Base-by-base conservation (phyloP, 345 rosid genomes). In the Turritis glabra region DNA sequence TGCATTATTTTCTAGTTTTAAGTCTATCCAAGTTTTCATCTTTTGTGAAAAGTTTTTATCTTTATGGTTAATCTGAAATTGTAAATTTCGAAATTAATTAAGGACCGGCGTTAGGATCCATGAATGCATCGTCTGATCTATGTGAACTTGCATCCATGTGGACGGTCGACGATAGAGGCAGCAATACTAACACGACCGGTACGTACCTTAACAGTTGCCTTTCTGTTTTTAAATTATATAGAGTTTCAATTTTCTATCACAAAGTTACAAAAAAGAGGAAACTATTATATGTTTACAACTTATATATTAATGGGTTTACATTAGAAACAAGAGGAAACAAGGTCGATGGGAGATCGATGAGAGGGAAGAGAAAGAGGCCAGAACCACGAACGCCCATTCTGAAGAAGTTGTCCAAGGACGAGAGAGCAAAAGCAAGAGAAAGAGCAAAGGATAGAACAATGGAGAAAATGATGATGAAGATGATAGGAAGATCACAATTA, bases 401-500 rank as follows among this genome's bases (percentile, higher is more conserved):
- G 35, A 78, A 59, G 77, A 66, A 66, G 73, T 7, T 78, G 25
- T 66, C 87, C 5, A 87, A 74, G 72, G 95, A 87, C 26, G 74
- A 53, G 2, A 84, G 97, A 61, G 82, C 63, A 4, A 84, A 79
- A 79, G 96, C 93, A 14, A 85, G 97, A 73, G 93, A 74, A 13
- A 78, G 91, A 66, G 97, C 97, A 10, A 89, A 85, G 59, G 86
- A 83, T 59, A 84, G 97, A 75, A 86, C 97, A 5, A 74, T 29
- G 17, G 84, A 76, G 48, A 88, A 89, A 77, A 82, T 69, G 80
- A 58, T 60, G 43, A 33, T 57, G 48, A 41, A 61, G 18, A 40
- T 69, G 79, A 61, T 44, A 26, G 46, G 33, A 59, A 72, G 57
- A 58, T 52, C 81, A 72, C 72, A 71, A 48, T 14, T 26, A 15